These are phyloP conservation scores for Nemophila menziesii DNA, from an alignment of 257 asterid genomes.

Conservation along the genomic window DNA sequence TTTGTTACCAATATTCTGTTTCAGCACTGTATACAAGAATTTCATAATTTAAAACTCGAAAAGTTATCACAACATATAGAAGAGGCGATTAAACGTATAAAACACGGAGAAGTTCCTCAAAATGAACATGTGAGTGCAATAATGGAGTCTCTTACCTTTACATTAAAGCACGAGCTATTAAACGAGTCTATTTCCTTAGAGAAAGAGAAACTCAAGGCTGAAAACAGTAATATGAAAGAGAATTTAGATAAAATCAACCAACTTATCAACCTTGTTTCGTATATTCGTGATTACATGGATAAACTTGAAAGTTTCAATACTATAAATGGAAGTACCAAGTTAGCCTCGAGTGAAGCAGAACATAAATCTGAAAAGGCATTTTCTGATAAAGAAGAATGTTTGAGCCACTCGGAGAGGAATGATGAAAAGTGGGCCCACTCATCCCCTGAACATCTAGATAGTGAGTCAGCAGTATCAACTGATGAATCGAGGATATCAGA, in stretches of 20 bases:
- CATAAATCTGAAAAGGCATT: slow-evolving; percentile 22
- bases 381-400: slow-evolving; percentile 23
- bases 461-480: slow-evolving; percentile 49
- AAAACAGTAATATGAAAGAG: slow-evolving; percentile 22
- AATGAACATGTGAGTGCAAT: slow-evolving; percentile 30
- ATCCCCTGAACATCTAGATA: slow-evolving; percentile 62
- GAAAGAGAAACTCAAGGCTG: slow-evolving; percentile 56
- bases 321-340: slow-evolving; percentile 28
- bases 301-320: slow-evolving; percentile 35
- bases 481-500: slow-evolving; percentile 35
- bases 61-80: slow-evolving; percentile 32
- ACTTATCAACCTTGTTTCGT: slow-evolving; percentile 34
- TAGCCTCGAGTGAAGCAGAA: slow-evolving; percentile 19
- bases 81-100: slow-evolving; percentile 35
- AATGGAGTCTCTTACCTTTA: slow-evolving; percentile 40
- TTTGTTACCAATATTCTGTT: slow-evolving; percentile 2
- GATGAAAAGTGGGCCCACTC: slow-evolving; percentile 37
- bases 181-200: slow-evolving; percentile 64
- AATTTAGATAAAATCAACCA: slow-evolving; percentile 30
- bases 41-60: slow-evolving; percentile 47
- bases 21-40: slow-evolving; percentile 43
- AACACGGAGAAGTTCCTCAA: slow-evolving; percentile 33
- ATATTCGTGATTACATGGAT: slow-evolving; percentile 37
- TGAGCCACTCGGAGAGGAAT: slow-evolving; percentile 19
- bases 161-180: slow-evolving; percentile 49